phyloP scores from a whole-genome alignment of 2,329 filamentous ascomycete species.

The Apiospora sp. region DNA sequence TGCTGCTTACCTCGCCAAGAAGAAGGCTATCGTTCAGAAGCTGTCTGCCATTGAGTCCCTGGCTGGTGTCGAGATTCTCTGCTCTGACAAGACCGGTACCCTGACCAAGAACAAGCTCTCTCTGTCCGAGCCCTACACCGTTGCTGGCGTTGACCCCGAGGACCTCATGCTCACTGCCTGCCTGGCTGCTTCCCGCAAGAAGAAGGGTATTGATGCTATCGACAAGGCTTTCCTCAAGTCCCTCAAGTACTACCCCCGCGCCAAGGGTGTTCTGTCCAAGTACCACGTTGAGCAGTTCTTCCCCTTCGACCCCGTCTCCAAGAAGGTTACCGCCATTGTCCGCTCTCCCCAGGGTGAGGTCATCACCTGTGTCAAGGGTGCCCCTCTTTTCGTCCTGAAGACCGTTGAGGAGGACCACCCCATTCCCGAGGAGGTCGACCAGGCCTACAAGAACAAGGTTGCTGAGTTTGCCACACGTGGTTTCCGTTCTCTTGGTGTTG shows the following conservation, averaged over 20 bases:
- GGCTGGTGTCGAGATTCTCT: conserved; percentile 91
- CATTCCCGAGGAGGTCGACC: conserved; percentile 78
- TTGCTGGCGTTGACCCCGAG: conserved; percentile 82
- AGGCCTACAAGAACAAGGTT: conserved; percentile 91
- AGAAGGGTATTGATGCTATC: conserved; percentile 94
- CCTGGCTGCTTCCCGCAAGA: conserved; percentile 89
- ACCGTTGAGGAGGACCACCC: conserved; percentile 87
- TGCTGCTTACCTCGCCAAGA: conserved; percentile 89
- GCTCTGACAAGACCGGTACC: conserved; percentile 94
- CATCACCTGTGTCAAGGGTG: conserved; percentile 91
- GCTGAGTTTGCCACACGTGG: conserved; percentile 91
- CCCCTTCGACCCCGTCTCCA: conserved; percentile 92
- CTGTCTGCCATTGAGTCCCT: conserved; percentile 91
- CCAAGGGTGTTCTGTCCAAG: conserved; percentile 81
- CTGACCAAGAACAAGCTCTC: conserved; percentile 95
- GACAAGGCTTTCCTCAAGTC: conserved; percentile 95
- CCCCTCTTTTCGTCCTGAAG: conserved; percentile 85
- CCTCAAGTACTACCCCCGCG: conserved; percentile 81
- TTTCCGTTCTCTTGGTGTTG: conserved; percentile 93
- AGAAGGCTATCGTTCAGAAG: conserved; percentile 93
- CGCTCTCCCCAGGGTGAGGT: conserved; percentile 83
- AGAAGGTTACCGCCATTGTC: conserved; percentile 88
- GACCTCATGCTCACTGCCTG: conserved; percentile 94
- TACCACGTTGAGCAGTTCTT: conserved; percentile 87
- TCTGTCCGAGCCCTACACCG: conserved; percentile 83